These are phyloP conservation scores for Cadophora sp. DNA, from an alignment of 2,329 filamentous ascomycete species.

Conservation along the genomic window DNA sequence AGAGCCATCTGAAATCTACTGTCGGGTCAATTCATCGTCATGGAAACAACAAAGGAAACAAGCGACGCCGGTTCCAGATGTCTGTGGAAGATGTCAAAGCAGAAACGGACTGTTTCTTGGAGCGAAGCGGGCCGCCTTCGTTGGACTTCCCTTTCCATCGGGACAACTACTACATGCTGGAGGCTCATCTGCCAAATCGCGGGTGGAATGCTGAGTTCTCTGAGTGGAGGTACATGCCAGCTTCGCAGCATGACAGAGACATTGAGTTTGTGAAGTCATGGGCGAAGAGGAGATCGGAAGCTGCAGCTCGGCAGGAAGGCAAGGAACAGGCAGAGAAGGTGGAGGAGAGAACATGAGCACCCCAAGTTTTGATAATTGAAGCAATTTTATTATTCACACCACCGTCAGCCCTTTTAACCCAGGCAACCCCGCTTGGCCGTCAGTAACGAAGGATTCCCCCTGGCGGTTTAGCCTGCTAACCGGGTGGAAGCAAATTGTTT, in stretches of 20 bases:
- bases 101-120: slow-evolving; percentile 59
- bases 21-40: slow-evolving; percentile 55
- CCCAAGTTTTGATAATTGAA: background rate
- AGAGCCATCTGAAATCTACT: slow-evolving; percentile 56
- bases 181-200: slow-evolving; percentile 63
- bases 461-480: background rate
- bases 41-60: slow-evolving; percentile 56
- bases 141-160: slow-evolving; percentile 61
- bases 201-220: slow-evolving; percentile 56
- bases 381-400: background rate
- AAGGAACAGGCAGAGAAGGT: background rate
- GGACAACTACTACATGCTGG: slow-evolving; percentile 65
- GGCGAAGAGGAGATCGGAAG: slow-evolving; percentile 27
- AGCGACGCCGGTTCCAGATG: slow-evolving; percentile 53
- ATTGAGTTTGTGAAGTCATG: slow-evolving; percentile 31
- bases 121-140: slow-evolving; percentile 56
- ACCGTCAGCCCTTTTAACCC: background rate
- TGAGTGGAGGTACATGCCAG: slow-evolving; percentile 55
- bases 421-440: background rate
- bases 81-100: slow-evolving; percentile 52
- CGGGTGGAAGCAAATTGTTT: background rate
- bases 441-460: no score
- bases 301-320: background rate
- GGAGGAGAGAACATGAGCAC: background rate
- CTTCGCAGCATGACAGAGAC: slow-evolving; percentile 31